Base-by-base conservation (phyloP, 768 basidiomycete genomes). In the Podaxis mareebaensis region DNA sequence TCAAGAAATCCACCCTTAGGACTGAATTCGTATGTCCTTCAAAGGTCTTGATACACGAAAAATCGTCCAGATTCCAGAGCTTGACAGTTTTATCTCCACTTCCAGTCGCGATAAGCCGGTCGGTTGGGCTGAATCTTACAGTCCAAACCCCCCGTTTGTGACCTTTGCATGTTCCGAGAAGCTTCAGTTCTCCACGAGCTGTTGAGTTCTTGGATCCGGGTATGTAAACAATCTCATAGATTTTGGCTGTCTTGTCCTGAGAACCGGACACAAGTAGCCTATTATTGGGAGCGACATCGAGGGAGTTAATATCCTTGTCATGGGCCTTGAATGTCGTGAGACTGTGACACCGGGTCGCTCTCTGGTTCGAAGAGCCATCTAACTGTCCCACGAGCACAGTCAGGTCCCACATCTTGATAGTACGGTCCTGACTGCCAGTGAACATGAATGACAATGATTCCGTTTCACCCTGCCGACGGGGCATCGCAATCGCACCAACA, bases 341-440 rank as follows among this genome's bases (percentile, higher is more conserved):
- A 66, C 93, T 93, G 70, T 83, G 86, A 71, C 89, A 90, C 64
- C 83, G 87, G 38, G 78, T 59, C 24, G 64, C 69, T 28, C 67
- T 69, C 5, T 72, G 66, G n/a, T 66, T 69, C 15, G 68, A 53
- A 24, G 59, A 67, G 40, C 68, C 61, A 26, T 67, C 70, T 26
- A 77, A 55, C 1, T 82, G 75, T 3, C n/a, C n/a, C 26, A 7
- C 28, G 3, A 89, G 75, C 13, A 77, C 72, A 0, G 83, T 78
- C n/a, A 99, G 73, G 75, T 99, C 95, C 97, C 97, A 99, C 88
- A 99, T 91, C 76, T 99, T 99, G 73, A 98, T 92, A 3, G 97
- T 99, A 48, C 93, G 87, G 74, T 99, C 97, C 75, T 99, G 96
- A 72, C 92, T 93, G 36, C 96, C 97, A 13, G 95, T 97, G 72